phyloP scores from a whole-genome alignment of 768 basidiomycete species.

The Termitomyces sp. region DNA sequence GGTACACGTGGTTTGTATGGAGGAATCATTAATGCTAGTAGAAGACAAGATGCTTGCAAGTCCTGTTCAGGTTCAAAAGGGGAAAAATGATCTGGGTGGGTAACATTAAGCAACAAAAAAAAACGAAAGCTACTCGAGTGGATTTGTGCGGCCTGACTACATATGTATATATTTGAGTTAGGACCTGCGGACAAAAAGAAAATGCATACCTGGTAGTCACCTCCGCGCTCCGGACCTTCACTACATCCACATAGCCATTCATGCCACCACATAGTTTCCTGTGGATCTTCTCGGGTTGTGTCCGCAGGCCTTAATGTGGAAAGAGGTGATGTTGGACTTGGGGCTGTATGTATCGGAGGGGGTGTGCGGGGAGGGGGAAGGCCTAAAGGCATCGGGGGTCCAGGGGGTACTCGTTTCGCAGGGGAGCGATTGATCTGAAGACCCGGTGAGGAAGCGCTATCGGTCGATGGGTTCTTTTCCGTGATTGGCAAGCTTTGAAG shows the following conservation, averaged over 20 bases:
- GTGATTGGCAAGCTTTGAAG: constrained; percentile 21
- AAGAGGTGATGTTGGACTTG: constrained; percentile 30
- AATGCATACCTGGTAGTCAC: constrained; percentile 57
- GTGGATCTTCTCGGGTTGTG: constrained; percentile 26
- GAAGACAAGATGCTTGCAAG: not conserved
- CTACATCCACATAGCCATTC: constrained; percentile 82
- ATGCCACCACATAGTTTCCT: constrained; percentile 71
- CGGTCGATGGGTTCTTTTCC: constrained; percentile 20
- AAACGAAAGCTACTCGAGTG: constrained; percentile 41
- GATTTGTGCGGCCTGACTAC: constrained; percentile 76
- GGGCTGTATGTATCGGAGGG: constrained; percentile 39
- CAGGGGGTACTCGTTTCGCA: constrained; percentile 26
- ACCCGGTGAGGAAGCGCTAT: constrained; percentile 10
- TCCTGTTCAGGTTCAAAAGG: not conserved
- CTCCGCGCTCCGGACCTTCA: constrained; percentile 70
- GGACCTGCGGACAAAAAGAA: not conserved
- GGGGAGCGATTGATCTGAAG: not conserved
- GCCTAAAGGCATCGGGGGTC: constrained; percentile 51
- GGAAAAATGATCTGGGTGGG: too few species aligned
- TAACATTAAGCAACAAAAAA: not conserved
- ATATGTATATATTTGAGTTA: not conserved
- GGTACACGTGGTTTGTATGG: not conserved
- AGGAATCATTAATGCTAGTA: not conserved
- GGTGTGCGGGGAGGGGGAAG: constrained; percentile 60
- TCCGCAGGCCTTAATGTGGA: constrained; percentile 16